phyloP scores from a whole-genome alignment of 164 flowering plant genomes.

The Vitis cinerea region DNA sequence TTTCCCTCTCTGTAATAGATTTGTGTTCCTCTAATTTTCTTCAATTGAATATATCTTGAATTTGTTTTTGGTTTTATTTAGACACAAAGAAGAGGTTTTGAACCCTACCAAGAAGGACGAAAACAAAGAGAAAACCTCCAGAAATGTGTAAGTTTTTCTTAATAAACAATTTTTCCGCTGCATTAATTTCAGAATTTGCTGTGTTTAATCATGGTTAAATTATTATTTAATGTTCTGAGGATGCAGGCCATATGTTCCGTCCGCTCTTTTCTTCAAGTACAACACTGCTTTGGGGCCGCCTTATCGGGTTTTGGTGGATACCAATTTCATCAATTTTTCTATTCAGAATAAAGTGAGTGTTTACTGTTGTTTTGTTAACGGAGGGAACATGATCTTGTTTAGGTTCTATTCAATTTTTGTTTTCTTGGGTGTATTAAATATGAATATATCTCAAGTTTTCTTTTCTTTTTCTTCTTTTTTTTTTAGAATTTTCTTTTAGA shows the following conservation, averaged over 20 bases:
- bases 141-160: constrained; percentile 68
- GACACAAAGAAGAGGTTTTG: constrained; percentile 72
- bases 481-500: no score
- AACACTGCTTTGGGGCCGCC: constrained; percentile 92
- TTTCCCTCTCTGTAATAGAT: no score
- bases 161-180: no score
- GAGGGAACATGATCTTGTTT: no score
- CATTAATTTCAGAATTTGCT: neutral
- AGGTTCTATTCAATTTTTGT: neutral
- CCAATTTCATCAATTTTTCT: constrained; percentile 97
- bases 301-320: constrained; percentile 88
- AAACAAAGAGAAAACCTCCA: constrained; percentile 64
- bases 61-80: constrained; percentile 16
- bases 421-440: no score
- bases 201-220: neutral
- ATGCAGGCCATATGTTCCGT: constrained; percentile 73
- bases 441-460: no score
- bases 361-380: neutral
- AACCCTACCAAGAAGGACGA: constrained; percentile 78
- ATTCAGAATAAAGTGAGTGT: constrained; percentile 82
- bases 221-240: neutral
- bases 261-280: constrained; percentile 80
- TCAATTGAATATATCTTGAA: neutral
- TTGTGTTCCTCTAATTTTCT: neutral
- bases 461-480: no score